Conservation (phyloP, 192 early-diverging fungal species). For the Umbelopsis vinacea region DNA sequence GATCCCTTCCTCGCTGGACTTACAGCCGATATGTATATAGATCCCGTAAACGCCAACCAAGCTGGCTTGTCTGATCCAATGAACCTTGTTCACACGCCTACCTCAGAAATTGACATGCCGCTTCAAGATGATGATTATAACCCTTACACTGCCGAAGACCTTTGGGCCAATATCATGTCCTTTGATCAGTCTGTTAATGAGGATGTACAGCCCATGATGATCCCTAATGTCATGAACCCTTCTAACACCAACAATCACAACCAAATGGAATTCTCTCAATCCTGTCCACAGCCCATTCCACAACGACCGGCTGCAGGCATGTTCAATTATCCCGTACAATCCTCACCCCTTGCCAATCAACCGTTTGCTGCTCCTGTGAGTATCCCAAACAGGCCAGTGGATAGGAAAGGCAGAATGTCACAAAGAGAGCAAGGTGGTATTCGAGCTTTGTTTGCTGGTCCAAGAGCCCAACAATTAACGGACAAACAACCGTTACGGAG, state of each 20-base stretch:
- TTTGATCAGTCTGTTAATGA: slow-evolving; percentile 12
- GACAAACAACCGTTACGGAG: slow-evolving; percentile 7
- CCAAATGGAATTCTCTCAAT: not conserved
- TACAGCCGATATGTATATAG: slow-evolving; percentile 19
- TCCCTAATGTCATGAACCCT: slow-evolving; percentile 13
- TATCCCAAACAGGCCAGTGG: not conserved
- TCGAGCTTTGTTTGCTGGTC: slow-evolving; percentile 3
- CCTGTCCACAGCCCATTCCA: not conserved
- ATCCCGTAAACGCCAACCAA: not conserved
- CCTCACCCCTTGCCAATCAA: not conserved
- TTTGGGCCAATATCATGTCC: slow-evolving; percentile 17
- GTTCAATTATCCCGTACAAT: not conserved
- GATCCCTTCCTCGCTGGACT: slow-evolving; percentile 9
- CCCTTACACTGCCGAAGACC: not conserved
- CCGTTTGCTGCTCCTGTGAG: not conserved
- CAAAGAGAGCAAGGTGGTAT: slow-evolving; percentile 7
- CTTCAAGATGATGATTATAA: not conserved
- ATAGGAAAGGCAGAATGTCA: not conserved
- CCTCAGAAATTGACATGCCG: not conserved
- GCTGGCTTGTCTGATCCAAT: not conserved
- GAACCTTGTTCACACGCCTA: not conserved
- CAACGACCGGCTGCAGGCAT: not conserved
- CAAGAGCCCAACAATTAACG: not conserved
- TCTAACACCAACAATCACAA: not conserved
- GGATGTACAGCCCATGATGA: slow-evolving; percentile 2